Evolutionary conservation across 257 asterid genomes (phyloP), one percentile per base, ranked within the genome.

Genomic region (Jaltomata sinuosa): DNA sequence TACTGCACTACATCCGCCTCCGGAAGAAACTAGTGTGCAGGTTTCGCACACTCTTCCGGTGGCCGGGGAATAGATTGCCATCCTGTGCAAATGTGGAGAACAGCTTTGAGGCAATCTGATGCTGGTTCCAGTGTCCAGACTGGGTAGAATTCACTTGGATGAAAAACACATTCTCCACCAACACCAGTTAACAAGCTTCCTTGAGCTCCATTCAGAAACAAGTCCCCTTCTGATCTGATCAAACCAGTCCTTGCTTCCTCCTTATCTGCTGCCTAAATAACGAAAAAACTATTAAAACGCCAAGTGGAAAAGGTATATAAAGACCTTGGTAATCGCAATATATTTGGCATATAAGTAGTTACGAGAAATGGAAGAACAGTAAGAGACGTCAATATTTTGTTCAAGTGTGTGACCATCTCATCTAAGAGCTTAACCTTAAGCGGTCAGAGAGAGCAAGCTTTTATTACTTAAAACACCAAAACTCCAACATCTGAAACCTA

Each of bases 151-250:
- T 93, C 94, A 42, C 94, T 91, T 1, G 98, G 99, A 88, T 92
- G 94, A 77, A 91, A 95, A 52, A 93, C 87, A 34, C 89, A 68
- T 2, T 65, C 88, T 84, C 89, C 96, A 47, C 61, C 76, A 29
- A 57, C 87, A 64, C 88, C 92, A 12, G 92, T 81, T 83, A 27
- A 49, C 83, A 93, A 53, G 29, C 86, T 91, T 22, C 91, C 87
- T 64, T 91, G 91, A 84, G 99, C 97, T 85, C 96, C 95, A 25
- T 59, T 59, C 18, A 91, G 57, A 40, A 94, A 93, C 83, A 94
- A 3, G 83, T 95, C 99, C 11, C 97, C 98, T 89, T 94, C 97
- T 0, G 99, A 95, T 88, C 89, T 92, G 77, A 94, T 87, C 78
- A 89, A 84, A 25, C 99, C 99, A 1, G 94, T 90, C 45, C 86